A percentile compares a stretch with the other conserved stretches of the same genome.
Evolutionary conservation across 73 alveolate species (phyloP).

Genomic region (Breviolum minutum): DNA sequence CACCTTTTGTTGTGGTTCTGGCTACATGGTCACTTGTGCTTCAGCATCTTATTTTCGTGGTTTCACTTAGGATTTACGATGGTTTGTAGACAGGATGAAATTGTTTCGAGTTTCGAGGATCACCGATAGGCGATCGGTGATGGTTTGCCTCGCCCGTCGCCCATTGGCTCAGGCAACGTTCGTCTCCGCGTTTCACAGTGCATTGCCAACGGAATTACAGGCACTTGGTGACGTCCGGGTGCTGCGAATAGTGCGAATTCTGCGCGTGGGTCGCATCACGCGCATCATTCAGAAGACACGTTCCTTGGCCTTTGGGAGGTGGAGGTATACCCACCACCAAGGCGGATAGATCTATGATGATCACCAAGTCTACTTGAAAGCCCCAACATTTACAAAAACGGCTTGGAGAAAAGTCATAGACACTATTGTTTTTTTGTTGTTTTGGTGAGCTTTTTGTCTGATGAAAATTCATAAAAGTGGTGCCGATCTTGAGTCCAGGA

Average conservation of each 20-base stretch:
- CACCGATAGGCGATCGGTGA: background rate
- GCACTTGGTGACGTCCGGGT: background rate
- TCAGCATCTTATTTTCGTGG: background rate
- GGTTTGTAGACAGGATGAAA: background rate
- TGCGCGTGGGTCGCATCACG: constrained; percentile 5
- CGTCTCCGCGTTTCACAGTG: too few species aligned
- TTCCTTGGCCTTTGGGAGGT: background rate
- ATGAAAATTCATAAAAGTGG: background rate
- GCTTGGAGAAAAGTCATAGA: background rate
- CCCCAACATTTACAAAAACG: background rate
- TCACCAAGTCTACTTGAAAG: background rate
- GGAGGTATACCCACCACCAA: too few species aligned
- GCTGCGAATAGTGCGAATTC: background rate
- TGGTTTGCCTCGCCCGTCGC: background rate
- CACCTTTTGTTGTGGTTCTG: background rate
- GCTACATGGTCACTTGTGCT: background rate
- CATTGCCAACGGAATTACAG: too few species aligned
- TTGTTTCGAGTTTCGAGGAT: background rate
- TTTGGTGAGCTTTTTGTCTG: background rate
- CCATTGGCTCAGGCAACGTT: background rate
- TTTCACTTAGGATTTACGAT: background rate
- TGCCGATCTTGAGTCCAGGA: background rate
- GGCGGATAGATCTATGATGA: background rate
- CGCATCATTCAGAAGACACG: background rate
- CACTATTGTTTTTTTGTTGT: background rate